Conservation (phyloP, 208 protist genomes). For the Leishmania amazonensis region DNA sequence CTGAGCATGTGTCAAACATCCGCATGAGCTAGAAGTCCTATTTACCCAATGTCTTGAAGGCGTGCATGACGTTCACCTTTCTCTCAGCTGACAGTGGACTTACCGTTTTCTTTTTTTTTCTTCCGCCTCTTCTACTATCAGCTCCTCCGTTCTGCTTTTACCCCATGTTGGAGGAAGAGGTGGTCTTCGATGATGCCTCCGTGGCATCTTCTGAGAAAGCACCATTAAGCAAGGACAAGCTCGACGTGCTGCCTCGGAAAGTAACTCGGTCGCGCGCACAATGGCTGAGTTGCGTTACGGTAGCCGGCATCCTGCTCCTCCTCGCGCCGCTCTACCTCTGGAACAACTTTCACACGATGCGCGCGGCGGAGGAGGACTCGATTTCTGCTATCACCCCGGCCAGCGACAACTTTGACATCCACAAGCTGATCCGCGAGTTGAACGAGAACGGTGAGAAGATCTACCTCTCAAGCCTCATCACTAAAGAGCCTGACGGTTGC, state of each 20-base stretch:
- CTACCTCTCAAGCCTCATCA: constrained; percentile 4
- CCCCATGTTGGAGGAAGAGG: background rate
- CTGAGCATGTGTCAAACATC: too few species aligned
- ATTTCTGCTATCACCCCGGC: background rate
- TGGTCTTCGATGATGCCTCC: background rate
- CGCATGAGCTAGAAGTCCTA: background rate
- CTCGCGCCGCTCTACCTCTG: constrained; percentile 5
- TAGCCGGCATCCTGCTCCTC: background rate
- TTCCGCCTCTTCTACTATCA: background rate
- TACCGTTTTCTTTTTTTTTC: background rate
- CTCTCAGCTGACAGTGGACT: background rate
- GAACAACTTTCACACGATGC: background rate
- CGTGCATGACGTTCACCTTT: background rate
- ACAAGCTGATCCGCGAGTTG: background rate
- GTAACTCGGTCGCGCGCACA: too few species aligned
- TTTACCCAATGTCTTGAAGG: background rate
- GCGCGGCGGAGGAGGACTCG: background rate
- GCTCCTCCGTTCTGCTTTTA: background rate
- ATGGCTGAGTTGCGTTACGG: background rate
- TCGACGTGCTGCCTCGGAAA: background rate
- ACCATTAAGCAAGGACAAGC: background rate
- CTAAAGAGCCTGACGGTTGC: background rate
- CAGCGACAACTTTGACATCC: background rate
- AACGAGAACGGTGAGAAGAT: constrained; percentile 6
- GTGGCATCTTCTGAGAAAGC: background rate